These are phyloP conservation scores for Prosopis cineraria DNA, from an alignment of 306 rosid species.

Conservation along the genomic window DNA sequence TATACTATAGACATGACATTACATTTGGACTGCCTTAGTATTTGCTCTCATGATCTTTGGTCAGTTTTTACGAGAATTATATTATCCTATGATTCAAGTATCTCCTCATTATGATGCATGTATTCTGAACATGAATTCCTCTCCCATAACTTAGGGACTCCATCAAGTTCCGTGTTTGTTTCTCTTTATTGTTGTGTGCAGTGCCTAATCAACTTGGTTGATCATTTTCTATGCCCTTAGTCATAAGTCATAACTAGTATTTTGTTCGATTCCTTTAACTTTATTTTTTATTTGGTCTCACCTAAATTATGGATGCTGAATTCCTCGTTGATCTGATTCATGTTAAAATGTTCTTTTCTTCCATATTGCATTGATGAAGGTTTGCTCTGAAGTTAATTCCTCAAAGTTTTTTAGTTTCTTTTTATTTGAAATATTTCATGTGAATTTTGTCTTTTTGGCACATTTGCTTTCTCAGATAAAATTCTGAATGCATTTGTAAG, in stretches of 20 bases:
- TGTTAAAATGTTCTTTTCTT: slow-evolving; percentile 12
- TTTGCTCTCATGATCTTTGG: neutral
- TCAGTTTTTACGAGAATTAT: neutral
- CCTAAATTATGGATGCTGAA: neutral
- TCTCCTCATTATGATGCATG: neutral
- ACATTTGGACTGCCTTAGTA: neutral
- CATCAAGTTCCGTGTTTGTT: neutral
- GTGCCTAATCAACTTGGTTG: neutral
- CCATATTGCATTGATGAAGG: neutral
- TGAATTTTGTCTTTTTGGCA: neutral
- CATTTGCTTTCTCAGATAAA: neutral
- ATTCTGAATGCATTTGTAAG: neutral
- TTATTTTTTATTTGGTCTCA: neutral
- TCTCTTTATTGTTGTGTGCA: neutral
- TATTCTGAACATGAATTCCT: slow-evolving; percentile 20
- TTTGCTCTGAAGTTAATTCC: neutral
- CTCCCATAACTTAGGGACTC: neutral
- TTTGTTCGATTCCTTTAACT: neutral
- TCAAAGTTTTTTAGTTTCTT: slow-evolving; percentile 27
- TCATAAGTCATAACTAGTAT: neutral
- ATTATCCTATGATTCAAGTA: neutral
- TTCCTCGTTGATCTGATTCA: neutral
- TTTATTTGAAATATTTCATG: slow-evolving; percentile 18
- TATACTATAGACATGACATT: neutral
- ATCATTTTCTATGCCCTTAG: neutral